Conservation (phyloP, 2,329 filamentous ascomycete species). For the Colletotrichum coccodes region DNA sequence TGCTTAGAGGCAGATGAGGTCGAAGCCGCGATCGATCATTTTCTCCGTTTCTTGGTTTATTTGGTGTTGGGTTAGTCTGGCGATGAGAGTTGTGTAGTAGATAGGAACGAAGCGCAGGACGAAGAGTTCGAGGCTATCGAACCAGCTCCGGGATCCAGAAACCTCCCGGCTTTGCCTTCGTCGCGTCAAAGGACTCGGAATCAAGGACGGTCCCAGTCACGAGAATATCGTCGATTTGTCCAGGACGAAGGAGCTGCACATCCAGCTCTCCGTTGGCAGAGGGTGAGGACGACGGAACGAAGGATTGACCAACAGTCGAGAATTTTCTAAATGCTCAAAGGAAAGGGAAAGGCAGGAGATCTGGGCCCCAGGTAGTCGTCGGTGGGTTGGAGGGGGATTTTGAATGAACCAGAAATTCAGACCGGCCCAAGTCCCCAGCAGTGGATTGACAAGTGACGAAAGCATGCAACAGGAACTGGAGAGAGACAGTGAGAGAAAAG, state of each 20-base stretch:
- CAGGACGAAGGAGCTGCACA: constrained; percentile 30
- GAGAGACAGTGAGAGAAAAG: constrained; percentile 6
- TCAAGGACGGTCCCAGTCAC: constrained; percentile 19
- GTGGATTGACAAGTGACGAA: constrained; percentile 32
- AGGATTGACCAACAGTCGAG: background rate
- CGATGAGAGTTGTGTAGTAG: background rate
- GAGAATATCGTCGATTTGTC: constrained; percentile 31
- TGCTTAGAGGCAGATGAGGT: constrained; percentile 25
- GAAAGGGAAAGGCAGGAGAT: background rate
- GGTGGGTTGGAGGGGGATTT: constrained; percentile 31
- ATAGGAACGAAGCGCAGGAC: background rate
- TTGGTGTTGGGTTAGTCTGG: background rate
- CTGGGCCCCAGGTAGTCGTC: constrained; percentile 9
- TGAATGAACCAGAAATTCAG: constrained; percentile 26
- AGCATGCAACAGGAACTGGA: constrained; percentile 24
- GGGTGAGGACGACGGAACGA: background rate
- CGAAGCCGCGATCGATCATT: constrained; percentile 12
- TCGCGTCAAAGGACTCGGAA: constrained; percentile 1
- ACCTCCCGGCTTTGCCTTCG: background rate
- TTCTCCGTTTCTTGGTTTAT: background rate
- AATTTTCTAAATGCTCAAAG: background rate
- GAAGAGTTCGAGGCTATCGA: background rate
- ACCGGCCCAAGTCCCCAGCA: constrained; percentile 16
- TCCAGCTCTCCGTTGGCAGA: constrained; percentile 30
- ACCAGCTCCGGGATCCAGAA: background rate